Evolutionary conservation across 306 rosid species (phyloP).

Genomic region (Cicer pinnatifidum): DNA sequence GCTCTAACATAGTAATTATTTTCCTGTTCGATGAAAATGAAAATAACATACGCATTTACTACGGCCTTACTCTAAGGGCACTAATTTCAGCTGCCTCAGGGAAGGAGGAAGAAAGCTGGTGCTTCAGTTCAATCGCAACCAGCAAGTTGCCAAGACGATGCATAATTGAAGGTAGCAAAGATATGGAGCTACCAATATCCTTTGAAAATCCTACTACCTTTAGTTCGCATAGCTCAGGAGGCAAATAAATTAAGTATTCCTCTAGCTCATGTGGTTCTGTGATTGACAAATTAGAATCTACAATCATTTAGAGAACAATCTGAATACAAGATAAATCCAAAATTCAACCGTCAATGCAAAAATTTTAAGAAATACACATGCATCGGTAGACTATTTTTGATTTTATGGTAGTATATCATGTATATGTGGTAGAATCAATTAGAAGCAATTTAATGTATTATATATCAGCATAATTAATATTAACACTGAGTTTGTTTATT

Average conservation of each 20-base stretch:
- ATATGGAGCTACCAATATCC: slow-evolving; percentile 91
- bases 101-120: slow-evolving; percentile 57
- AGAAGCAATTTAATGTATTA: slow-evolving; percentile 4
- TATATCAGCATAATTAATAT: neutral
- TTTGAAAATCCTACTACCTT: slow-evolving; percentile 89
- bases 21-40: slow-evolving; percentile 3
- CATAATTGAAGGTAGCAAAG: slow-evolving; percentile 91
- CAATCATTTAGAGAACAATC: slow-evolving; percentile 29
- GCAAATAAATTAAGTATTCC: slow-evolving; percentile 66
- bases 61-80: slow-evolving; percentile 65
- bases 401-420: slow-evolving; percentile 16
- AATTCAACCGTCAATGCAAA: slow-evolving; percentile 15
- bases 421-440: neutral
- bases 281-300: slow-evolving; percentile 48
- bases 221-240: slow-evolving; percentile 88
- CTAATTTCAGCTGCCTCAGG: slow-evolving; percentile 79
- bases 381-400: neutral
- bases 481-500: neutral
- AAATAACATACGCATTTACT: slow-evolving; percentile 35
- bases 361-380: slow-evolving; percentile 16
- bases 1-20: neutral
- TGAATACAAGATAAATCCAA: slow-evolving; percentile 34
- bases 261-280: slow-evolving; percentile 67
- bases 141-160: slow-evolving; percentile 92
- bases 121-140: slow-evolving; percentile 88